Conservation (phyloP, 2,329 filamentous ascomycete genomes). For the Botryotinia globosa region DNA sequence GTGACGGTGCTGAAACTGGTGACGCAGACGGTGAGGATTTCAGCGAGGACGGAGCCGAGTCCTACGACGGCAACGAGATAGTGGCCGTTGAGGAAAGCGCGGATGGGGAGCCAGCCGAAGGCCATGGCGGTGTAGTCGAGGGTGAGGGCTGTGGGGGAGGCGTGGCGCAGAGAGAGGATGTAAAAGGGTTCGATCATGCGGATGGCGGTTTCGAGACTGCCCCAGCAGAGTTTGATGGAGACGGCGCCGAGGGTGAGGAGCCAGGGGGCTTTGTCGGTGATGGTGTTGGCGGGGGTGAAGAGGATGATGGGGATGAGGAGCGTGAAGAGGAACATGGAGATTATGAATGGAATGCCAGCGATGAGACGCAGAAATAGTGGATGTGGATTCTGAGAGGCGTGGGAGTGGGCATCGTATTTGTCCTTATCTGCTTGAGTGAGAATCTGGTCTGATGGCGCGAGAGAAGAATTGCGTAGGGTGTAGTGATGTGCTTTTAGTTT, state of each 20-base stretch:
- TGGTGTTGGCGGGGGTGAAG: conserved; percentile 52
- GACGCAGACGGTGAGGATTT: conserved; percentile 68
- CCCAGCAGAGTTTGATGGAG: conserved; percentile 65
- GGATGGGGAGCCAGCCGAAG: conserved; percentile 62
- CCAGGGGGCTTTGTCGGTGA: conserved; percentile 63
- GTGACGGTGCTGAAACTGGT: conserved; percentile 64
- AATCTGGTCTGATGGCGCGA: conserved; percentile 61
- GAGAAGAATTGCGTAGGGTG: conserved; percentile 65
- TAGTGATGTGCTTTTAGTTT: conserved; percentile 66
- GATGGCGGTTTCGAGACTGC: conserved; percentile 64
- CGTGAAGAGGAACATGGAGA: conserved; percentile 55
- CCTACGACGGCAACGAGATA: conserved; percentile 66
- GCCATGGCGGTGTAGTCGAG: conserved; percentile 73
- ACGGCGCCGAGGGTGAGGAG: conserved; percentile 64
- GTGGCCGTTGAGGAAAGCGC: conserved; percentile 62
- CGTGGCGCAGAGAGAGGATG: conserved; percentile 63
- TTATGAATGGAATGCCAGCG: conserved; percentile 60
- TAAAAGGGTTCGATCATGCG: conserved; percentile 75
- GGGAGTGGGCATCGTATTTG: conserved; percentile 48
- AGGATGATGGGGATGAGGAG: conserved; percentile 59
- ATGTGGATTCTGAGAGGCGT: conserved; percentile 58
- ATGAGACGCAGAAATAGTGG: conserved; percentile 64
- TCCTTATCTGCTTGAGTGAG: conserved; percentile 44
- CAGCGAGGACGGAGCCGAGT: conserved; percentile 67
- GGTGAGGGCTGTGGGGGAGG: conserved; percentile 62